Evolutionary conservation across 2,329 filamentous ascomycete species (phyloP).

Genomic region (Chlorencoelia australis): DNA sequence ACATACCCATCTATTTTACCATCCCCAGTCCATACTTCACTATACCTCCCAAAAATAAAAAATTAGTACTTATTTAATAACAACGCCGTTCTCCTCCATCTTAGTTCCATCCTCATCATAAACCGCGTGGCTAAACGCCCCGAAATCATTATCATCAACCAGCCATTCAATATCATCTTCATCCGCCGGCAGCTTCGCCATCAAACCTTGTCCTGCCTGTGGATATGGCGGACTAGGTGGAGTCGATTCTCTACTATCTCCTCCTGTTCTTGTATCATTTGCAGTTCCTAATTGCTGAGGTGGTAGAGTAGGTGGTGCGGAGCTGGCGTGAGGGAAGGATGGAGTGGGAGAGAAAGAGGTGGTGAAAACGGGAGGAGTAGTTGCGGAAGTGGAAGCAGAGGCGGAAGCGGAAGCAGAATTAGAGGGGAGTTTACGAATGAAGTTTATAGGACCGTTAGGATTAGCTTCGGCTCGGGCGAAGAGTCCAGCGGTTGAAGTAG

Average conservation of each 20-base stretch:
- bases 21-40: no score
- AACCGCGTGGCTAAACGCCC: slow-evolving; percentile 26
- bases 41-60: no score
- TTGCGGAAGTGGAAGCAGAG: background rate
- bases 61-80: no score
- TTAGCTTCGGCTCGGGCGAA: slow-evolving; percentile 30
- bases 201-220: slow-evolving; percentile 50
- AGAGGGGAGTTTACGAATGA: slow-evolving; percentile 29
- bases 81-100: slow-evolving; percentile 19
- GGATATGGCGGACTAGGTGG: slow-evolving; percentile 52
- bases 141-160: slow-evolving; percentile 40
- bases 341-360: slow-evolving; percentile 42
- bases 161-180: slow-evolving; percentile 51
- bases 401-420: background rate
- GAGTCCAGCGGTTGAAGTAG: slow-evolving; percentile 25
- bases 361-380: slow-evolving; percentile 4
- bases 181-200: slow-evolving; percentile 40
- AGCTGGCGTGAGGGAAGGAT: slow-evolving; percentile 39
- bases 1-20: no score
- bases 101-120: slow-evolving; percentile 21
- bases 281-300: slow-evolving; percentile 18
- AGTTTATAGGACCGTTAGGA: slow-evolving; percentile 30
- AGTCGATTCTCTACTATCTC: slow-evolving; percentile 37
- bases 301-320: slow-evolving; percentile 17
- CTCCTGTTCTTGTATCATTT: slow-evolving; percentile 11